A percentile compares a stretch with the other conserved stretches of the same genome.
These are phyloP conservation scores for Stropharia rugosoannulata DNA, from an alignment of 768 basidiomycete genomes.

Conservation along the genomic window DNA sequence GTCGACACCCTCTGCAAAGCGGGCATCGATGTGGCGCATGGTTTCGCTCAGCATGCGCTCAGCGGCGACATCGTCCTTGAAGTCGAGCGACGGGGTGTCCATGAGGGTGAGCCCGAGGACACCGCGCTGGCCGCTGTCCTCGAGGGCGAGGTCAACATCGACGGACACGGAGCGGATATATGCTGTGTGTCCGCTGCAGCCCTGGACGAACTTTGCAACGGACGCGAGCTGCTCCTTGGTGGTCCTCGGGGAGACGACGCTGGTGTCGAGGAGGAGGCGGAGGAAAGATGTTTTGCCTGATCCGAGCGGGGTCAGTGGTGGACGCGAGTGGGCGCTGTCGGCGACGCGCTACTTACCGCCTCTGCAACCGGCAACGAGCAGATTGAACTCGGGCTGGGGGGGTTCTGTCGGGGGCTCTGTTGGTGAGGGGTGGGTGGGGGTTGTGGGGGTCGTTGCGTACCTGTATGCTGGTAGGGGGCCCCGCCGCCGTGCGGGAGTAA, in stretches of 20 bases:
- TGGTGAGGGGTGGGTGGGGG: slow-evolving; percentile 20
- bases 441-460: slow-evolving; percentile 4
- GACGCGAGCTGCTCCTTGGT: slow-evolving; percentile 76
- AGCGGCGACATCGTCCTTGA: slow-evolving; percentile 59
- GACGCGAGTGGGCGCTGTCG: not conserved
- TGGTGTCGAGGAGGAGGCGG: slow-evolving; percentile 81
- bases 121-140: slow-evolving; percentile 41
- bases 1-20: slow-evolving; percentile 72
- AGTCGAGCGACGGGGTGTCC: slow-evolving; percentile 83
- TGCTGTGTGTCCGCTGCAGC: slow-evolving; percentile 68
- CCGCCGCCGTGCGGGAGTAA: slow-evolving; percentile 18
- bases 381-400: slow-evolving; percentile 47
- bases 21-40: slow-evolving; percentile 67
- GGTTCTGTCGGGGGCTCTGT: slow-evolving; percentile 25
- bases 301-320: slow-evolving; percentile 27
- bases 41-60: slow-evolving; percentile 69
- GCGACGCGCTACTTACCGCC: slow-evolving; percentile 46
- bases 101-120: slow-evolving; percentile 68
- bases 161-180: slow-evolving; percentile 69
- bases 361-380: slow-evolving; percentile 81
- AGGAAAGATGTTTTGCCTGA: slow-evolving; percentile 86
- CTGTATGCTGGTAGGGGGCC: slow-evolving; percentile 19
- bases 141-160: slow-evolving; percentile 64
- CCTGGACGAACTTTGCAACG: slow-evolving; percentile 82
- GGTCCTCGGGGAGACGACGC: slow-evolving; percentile 58